Evolutionary conservation across 169 alveolate species (phyloP), one percentile per base, ranked within the genome.

Genomic region (Plasmodium blacklocki): DNA sequence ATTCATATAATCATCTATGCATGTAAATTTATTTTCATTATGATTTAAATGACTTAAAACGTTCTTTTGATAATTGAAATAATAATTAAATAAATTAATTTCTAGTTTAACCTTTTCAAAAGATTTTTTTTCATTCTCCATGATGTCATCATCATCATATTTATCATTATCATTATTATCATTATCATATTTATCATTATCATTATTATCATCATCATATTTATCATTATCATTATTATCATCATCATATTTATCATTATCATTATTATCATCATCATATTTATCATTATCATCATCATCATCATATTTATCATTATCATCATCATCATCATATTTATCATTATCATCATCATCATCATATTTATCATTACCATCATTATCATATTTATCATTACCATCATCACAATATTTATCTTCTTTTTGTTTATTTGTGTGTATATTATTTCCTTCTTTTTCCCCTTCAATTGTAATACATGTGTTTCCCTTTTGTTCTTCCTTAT

Each of bases 21-120:
- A 43, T 26, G 83, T 83, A 32, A 83, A 83, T 58, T 83, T 83
- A 60, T 83, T 83, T 32, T 68, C 91, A 9, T 19, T 67, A 63
- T 50, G 56, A 29, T 43, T 68, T 18, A 83, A 73, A 50, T 83
- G 91, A 3, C 91, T 83, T 64, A 83, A 39, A 8, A 83, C 58
- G 52, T 83, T 83, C 50, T 68, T 83, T 11, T 83, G 85, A 49
- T 83, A 83, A 39, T 83, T 83, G 63, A 83, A 83, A 54, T 83
- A 83, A 67, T 54, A 83, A 12, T 83, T 73, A 60, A 83, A 83
- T 49, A 83, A 23, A 56, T 83, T 83, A 9, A 83, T 7, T 23
- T 49, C 64, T 9, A 83, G 45, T 29, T 83, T 21, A 9, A 14
- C 6, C 7, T 56, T 21, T 18, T 56, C 23, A 12, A 18, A 26